These are phyloP conservation scores for Epichloe gansuensis DNA, from an alignment of 2,329 filamentous ascomycete genomes.

Conservation along the genomic window DNA sequence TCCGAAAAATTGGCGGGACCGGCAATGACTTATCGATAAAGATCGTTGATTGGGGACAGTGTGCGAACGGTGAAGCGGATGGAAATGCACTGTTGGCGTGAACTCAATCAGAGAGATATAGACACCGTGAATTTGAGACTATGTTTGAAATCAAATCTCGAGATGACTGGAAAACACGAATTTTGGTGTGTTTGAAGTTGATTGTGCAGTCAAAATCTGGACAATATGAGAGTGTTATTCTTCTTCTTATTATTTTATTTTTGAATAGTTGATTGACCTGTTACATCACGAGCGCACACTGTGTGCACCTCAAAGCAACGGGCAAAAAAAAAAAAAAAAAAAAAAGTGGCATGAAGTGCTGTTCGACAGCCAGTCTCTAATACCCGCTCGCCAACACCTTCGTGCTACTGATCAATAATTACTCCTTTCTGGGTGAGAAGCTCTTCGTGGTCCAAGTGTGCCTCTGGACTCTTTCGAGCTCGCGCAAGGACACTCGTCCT, in stretches of 20 bases:
- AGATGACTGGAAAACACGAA: no score
- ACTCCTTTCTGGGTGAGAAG: background rate
- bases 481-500: background rate
- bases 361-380: background rate
- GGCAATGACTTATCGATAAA: constrained; percentile 22
- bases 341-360: constrained; percentile 2
- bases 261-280: background rate
- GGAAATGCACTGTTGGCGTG: background rate
- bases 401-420: background rate
- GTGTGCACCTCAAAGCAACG: background rate
- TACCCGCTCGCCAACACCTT: background rate
- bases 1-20: constrained; percentile 16
- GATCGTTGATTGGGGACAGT: constrained; percentile 2
- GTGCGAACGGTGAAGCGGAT: background rate
- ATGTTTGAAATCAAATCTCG: background rate
- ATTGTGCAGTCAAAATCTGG: no score
- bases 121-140: background rate
- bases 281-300: constrained; percentile 3
- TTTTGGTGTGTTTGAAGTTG: no score
- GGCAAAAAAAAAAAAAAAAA: background rate
- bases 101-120: background rate
- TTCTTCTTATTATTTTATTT: no score
- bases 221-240: no score
- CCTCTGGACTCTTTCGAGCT: background rate
- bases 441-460: background rate